Conservation (phyloP, 1,284 basidiomycete species). For the Puccinia hordei region DNA sequence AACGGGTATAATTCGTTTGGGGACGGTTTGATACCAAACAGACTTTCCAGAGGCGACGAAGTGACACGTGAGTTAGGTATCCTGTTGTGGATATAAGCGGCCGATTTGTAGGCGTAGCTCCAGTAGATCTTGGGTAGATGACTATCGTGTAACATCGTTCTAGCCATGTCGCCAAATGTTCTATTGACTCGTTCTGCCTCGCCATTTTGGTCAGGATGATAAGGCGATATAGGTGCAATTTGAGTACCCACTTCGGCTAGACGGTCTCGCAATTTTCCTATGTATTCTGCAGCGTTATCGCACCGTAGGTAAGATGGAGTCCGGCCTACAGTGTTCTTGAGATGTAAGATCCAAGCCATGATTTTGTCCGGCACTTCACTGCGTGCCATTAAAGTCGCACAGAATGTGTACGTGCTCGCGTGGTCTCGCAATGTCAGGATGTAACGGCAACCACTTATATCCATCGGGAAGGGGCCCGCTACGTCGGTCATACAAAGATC, state of each 20-base stretch:
- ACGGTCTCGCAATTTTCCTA: too few species aligned
- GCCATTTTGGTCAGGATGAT: background rate
- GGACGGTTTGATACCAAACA: background rate
- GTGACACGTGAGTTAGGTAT: background rate
- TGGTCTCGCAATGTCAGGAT: background rate
- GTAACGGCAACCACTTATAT: background rate
- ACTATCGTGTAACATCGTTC: background rate
- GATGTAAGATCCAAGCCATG: background rate
- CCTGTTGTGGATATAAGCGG: background rate
- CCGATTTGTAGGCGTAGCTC: background rate
- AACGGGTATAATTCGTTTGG: background rate
- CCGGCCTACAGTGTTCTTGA: too few species aligned
- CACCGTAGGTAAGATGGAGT: too few species aligned
- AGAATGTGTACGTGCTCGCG: background rate
- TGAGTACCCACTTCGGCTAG: background rate
- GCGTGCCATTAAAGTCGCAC: background rate
- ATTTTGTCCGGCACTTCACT: background rate
- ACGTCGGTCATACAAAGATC: too few species aligned
- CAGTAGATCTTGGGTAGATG: background rate
- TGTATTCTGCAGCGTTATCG: background rate
- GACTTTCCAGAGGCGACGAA: background rate
- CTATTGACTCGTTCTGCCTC: slow-evolving; percentile 15
- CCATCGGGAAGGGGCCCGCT: background rate
- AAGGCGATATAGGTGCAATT: background rate
- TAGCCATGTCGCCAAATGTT: slow-evolving; percentile 12